Percentiles rank a stretch among this genome's conserved stretches.
Evolutionary conservation across 768 basidiomycete species (phyloP).

Genomic region (Mrakia gelida): DNA sequence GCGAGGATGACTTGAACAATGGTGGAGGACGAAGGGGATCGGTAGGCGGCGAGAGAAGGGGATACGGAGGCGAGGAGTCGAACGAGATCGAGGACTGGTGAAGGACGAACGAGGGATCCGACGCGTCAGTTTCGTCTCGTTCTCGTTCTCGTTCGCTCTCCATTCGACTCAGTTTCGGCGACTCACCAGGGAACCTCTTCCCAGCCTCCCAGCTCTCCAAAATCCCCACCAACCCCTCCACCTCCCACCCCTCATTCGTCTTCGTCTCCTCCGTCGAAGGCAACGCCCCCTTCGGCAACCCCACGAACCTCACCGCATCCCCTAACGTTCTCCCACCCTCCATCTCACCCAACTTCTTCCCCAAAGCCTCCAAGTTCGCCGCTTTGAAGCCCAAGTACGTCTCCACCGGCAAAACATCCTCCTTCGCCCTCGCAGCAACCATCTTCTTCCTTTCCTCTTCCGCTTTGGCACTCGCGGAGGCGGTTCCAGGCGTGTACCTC

Average conservation of each 20-base stretch:
- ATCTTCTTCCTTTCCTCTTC: constrained; percentile 21
- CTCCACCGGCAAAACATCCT: constrained; percentile 45
- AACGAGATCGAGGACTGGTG: constrained; percentile 76
- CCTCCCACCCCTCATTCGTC: constrained; percentile 24
- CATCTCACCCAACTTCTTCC: constrained; percentile 54
- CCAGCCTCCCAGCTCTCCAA: constrained; percentile 34
- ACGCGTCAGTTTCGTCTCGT: neutral
- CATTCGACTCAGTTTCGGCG: no score
- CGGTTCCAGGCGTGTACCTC: constrained; percentile 49
- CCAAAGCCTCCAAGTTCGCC: constrained; percentile 73
- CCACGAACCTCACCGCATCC: constrained; percentile 42
- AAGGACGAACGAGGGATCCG: neutral
- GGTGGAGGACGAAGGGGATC: constrained; percentile 52
- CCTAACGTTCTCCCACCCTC: neutral
- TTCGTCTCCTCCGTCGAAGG: neutral
- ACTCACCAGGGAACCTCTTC: constrained; percentile 32
- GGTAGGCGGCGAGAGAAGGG: constrained; percentile 49
- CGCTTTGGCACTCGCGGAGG: neutral
- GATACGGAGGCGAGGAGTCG: constrained; percentile 68
- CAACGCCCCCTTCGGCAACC: constrained; percentile 36
- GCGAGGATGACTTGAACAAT: constrained; percentile 58
- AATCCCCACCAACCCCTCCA: constrained; percentile 19
- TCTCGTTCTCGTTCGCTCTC: neutral
- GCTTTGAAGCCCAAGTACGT: constrained; percentile 75
- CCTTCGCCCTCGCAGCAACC: constrained; percentile 33